Base-by-base conservation (phyloP, 768 basidiomycete genomes). In the Leccinum uliginosum region DNA sequence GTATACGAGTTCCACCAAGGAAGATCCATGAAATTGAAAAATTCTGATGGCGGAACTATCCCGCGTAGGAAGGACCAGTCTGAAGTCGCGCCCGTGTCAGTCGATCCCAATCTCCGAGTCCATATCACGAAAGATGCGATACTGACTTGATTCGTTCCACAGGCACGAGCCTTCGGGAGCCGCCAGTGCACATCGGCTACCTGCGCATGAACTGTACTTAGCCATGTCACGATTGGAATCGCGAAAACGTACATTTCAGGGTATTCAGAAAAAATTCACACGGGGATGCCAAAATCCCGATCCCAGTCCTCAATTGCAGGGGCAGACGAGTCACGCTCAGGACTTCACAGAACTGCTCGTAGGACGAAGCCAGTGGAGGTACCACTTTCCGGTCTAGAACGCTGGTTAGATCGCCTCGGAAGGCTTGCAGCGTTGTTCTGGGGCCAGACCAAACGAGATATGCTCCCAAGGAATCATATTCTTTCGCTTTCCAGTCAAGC, bases 41-140 rank as follows among this genome's bases (percentile, higher is more conserved):
- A 44, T 26, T 35, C 19, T 19, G 62, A 57, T 46, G 62, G 62
- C 14, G 62, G 51, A 19, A 53, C 10, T 24, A 54, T 7, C 7
- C 62, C 58, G 8, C 62, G 62, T n/a, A 63, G 27, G 47, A 64
- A 55, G 30, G 55, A 55, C 62, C 62, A 63, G 23, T 63, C 62
- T 63, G 9, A 19, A 19, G 12, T 17, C 29, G 12, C 8, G 35
- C 1, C 34, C 14, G 14, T 2, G n/a, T 63, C 45, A 63, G 24
- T 24, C 2, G 2, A 52, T 17, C 17, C 5, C 7, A 17, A 8
- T 17, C 35, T 17, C 7, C 35, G 4, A 40, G 38, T 40, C 38
- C n/a, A 19, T 2, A 38, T 38, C 9, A 38, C 17, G 17, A 38
- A 10, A 38, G 14, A 1, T n/a, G 15, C 3, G 11, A 35, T 47